Percentiles rank a stretch among this genome's conserved stretches.
Conservation (phyloP, 495 filamentous ascomycete species). For the Penicillium silybi region DNA sequence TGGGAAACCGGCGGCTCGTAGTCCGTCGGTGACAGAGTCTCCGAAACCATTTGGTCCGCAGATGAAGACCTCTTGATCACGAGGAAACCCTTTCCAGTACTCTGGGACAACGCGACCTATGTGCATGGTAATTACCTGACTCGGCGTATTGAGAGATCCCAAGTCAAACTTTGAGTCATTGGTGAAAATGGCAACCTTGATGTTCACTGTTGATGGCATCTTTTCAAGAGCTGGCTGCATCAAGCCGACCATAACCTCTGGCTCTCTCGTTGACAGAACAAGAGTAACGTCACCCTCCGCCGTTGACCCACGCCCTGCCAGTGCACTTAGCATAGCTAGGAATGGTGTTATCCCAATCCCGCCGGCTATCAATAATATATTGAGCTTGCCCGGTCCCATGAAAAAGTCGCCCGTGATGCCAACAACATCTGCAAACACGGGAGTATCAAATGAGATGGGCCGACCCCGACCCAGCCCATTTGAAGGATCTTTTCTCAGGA, state of each 20-base stretch:
- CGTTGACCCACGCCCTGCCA: neutral
- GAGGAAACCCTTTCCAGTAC: slow-evolving; percentile 3
- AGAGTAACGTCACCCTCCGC: neutral
- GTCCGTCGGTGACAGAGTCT: slow-evolving; percentile 6
- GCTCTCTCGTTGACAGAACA: slow-evolving; percentile 14
- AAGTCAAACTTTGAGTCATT: neutral
- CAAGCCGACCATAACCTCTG: slow-evolving; percentile 7
- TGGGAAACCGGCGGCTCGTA: slow-evolving; percentile 7
- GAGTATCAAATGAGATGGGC: neutral
- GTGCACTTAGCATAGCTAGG: slow-evolving; percentile 13
- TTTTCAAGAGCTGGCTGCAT: slow-evolving; percentile 4
- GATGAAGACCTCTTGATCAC: slow-evolving; percentile 9
- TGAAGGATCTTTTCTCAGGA: neutral
- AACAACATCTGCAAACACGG: slow-evolving; percentile 10
- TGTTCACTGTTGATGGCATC: neutral
- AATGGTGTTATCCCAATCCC: slow-evolving; percentile 20
- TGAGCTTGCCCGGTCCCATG: neutral
- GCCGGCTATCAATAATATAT: slow-evolving; percentile 10
- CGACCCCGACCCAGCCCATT: neutral
- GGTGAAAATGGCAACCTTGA: slow-evolving; percentile 7
- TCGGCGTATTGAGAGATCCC: neutral
- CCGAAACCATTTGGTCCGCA: slow-evolving; percentile 16
- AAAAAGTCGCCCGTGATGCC: slow-evolving; percentile 17
- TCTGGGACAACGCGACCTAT: neutral
- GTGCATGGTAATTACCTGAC: neutral